These are phyloP conservation scores for Pythium sp. DNA, from an alignment of 352 stramenopile genomes.

Conservation along the genomic window DNA sequence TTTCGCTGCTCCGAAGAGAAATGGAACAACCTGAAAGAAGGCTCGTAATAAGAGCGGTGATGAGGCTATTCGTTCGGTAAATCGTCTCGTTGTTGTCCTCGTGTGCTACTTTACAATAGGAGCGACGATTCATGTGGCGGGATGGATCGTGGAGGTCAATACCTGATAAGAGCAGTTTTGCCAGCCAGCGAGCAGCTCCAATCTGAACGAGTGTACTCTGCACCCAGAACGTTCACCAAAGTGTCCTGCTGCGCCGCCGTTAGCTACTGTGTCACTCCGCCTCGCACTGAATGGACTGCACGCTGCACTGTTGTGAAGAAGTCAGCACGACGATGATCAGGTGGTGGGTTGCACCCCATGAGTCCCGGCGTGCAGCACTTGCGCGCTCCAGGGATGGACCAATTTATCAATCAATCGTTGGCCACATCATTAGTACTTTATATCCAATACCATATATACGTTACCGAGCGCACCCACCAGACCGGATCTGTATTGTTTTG, in stretches of 20 bases:
- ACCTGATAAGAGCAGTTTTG: not conserved
- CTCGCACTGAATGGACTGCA: not conserved
- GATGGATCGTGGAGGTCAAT: not conserved
- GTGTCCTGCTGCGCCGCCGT: not conserved
- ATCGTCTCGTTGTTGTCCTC: not conserved
- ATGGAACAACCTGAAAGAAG: not conserved
- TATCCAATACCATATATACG: not conserved
- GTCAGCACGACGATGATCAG: not conserved
- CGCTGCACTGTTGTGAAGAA: not conserved
- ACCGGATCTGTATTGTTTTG: slow-evolving; percentile 5
- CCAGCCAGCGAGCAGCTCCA: not conserved
- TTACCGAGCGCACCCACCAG: not conserved
- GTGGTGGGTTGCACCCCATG: not conserved
- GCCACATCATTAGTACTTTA: not conserved
- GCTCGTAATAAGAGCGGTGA: not conserved
- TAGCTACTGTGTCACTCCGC: not conserved
- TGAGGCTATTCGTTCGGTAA: not conserved
- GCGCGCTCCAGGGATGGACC: slow-evolving; percentile 1
- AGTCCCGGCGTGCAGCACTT: not conserved
- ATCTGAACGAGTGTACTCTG: not conserved
- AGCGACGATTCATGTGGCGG: not conserved
- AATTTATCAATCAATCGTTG: not conserved
- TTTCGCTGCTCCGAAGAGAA: not conserved
- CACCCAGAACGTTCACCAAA: not conserved
- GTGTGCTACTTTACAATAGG: not conserved